Percentiles rank a stretch among this genome's conserved stretches.
Conservation (phyloP, 257 asterid species). For the Vinca minor region DNA sequence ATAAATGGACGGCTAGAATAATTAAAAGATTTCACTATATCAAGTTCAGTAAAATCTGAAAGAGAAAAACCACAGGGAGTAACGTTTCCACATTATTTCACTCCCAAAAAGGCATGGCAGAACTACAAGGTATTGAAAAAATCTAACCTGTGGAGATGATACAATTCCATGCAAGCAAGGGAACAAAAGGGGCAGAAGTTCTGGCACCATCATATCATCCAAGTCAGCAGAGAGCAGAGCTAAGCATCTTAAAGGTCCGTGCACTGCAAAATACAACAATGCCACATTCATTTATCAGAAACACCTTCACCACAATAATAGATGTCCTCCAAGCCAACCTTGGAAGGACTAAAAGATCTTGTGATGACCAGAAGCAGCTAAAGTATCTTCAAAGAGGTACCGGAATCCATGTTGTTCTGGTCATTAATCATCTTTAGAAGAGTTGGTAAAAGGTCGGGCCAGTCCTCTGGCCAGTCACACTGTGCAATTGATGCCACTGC, state of each 20-base stretch:
- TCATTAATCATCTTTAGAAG: slow-evolving; percentile 56
- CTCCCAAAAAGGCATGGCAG: neutral
- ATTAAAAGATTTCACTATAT: neutral
- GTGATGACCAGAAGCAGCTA: slow-evolving; percentile 2
- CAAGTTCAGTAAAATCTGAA: neutral
- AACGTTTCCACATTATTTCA: neutral
- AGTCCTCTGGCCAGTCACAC: slow-evolving; percentile 89
- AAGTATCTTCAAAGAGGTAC: slow-evolving; percentile 34
- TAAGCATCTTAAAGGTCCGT: slow-evolving; percentile 90
- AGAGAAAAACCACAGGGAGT: neutral
- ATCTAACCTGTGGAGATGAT: slow-evolving; percentile 81
- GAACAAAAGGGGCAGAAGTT: slow-evolving; percentile 66
- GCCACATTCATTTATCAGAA: slow-evolving; percentile 4
- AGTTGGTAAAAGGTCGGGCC: slow-evolving; percentile 81
- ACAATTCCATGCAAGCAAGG: slow-evolving; percentile 69
- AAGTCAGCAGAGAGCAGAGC: slow-evolving; percentile 81
- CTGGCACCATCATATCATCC: slow-evolving; percentile 83
- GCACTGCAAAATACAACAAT: slow-evolving; percentile 44
- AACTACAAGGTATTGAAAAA: slow-evolving; percentile 10
- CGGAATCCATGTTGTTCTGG: slow-evolving; percentile 60
- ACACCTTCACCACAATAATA: neutral
- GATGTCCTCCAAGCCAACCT: neutral
- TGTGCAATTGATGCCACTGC: slow-evolving; percentile 78
- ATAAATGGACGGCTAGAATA: neutral
- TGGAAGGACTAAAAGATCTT: neutral